These are phyloP conservation scores for Blastomyces percursus DNA, from an alignment of 2,329 filamentous ascomycete species.

Conservation along the genomic window DNA sequence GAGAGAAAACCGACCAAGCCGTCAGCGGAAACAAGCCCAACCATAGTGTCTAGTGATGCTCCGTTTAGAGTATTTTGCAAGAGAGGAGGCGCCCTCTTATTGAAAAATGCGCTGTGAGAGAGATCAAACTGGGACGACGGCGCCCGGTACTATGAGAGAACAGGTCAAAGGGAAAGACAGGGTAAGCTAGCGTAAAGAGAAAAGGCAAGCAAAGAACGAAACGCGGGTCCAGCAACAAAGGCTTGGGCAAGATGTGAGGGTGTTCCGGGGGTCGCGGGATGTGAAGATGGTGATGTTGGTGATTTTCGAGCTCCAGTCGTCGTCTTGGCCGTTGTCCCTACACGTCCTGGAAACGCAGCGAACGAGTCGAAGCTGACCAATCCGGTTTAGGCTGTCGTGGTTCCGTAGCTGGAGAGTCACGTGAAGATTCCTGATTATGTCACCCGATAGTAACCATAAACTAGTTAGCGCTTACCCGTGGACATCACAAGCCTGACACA, in stretches of 20 bases:
- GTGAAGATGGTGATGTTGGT: background rate
- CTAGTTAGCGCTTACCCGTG: too few species aligned
- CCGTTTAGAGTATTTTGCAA: background rate
- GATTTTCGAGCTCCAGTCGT: background rate
- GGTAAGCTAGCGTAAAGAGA: background rate
- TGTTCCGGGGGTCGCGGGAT: background rate
- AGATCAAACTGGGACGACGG: background rate
- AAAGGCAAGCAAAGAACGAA: background rate
- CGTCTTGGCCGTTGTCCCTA: background rate
- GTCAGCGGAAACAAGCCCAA: slow-evolving; percentile 84
- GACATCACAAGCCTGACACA: background rate
- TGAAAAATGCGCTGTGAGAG: background rate
- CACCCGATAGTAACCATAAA: too few species aligned
- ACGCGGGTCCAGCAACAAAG: background rate
- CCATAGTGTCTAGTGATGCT: slow-evolving; percentile 49
- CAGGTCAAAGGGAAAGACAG: background rate
- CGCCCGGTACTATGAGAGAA: too few species aligned
- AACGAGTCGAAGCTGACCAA: slow-evolving; percentile 1
- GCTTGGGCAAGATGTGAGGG: background rate
- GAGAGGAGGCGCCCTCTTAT: background rate
- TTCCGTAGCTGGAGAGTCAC: background rate
- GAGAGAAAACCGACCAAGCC: slow-evolving; percentile 91
- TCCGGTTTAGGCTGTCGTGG: slow-evolving; percentile 1
- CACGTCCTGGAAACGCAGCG: too few species aligned
- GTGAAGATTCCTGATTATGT: background rate